These are phyloP conservation scores for Lagenidium sp. DNA, from an alignment of 352 stramenopile genomes.

Conservation along the genomic window DNA sequence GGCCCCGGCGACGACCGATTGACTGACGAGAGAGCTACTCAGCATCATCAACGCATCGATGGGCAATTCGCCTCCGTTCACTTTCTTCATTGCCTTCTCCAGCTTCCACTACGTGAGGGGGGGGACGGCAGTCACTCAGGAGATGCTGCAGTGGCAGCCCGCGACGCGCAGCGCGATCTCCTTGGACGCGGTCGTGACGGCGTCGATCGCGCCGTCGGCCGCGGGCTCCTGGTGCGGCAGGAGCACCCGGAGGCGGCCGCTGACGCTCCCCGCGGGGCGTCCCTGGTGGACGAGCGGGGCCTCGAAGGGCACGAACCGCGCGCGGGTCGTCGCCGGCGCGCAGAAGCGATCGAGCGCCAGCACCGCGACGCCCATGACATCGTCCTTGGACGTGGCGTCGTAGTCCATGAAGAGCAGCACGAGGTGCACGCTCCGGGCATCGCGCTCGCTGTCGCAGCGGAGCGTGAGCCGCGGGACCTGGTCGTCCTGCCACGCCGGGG, in stretches of 20 bases:
- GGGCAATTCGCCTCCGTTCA: no score
- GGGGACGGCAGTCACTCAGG: slow-evolving; percentile 22
- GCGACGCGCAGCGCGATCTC: slow-evolving; percentile 16
- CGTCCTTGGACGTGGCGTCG: slow-evolving; percentile 62
- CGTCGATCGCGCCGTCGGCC: neutral
- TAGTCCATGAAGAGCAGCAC: slow-evolving; percentile 78
- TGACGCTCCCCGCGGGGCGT: slow-evolving; percentile 38
- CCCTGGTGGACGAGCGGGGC: slow-evolving; percentile 33
- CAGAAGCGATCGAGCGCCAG: slow-evolving; percentile 53
- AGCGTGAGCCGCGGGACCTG: slow-evolving; percentile 60
- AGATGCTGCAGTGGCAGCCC: slow-evolving; percentile 46
- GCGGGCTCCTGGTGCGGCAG: slow-evolving; percentile 32
- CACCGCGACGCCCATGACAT: slow-evolving; percentile 53
- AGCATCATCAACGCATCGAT: no score
- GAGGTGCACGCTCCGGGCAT: slow-evolving; percentile 57
- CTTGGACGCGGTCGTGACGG: neutral
- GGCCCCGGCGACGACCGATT: neutral
- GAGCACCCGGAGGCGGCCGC: slow-evolving; percentile 45
- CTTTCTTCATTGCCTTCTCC: no score
- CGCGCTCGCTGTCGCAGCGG: slow-evolving; percentile 32
- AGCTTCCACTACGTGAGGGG: no score
- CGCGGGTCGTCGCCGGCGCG: slow-evolving; percentile 13
- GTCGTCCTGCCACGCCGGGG: slow-evolving; percentile 45
- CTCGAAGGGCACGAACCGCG: slow-evolving; percentile 51
- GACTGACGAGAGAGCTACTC: no score